Evolutionary conservation across 2,329 filamentous ascomycete genomes (phyloP).

Genomic region (Raffaelea ambrosiae): DNA sequence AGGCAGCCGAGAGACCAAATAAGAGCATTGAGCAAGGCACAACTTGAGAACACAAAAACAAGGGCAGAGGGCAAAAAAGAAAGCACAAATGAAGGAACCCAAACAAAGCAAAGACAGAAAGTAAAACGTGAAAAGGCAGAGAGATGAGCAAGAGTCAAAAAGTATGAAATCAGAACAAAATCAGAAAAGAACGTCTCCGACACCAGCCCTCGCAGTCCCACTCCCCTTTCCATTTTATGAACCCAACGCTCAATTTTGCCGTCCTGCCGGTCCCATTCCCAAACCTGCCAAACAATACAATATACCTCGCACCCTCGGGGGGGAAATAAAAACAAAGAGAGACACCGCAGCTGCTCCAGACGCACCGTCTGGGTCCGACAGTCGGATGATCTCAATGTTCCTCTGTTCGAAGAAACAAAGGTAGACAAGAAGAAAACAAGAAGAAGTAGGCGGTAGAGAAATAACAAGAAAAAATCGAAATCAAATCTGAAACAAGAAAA

Average conservation of each 20-base stretch:
- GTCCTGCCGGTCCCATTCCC: conserved; percentile 11
- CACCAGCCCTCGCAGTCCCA: conserved; percentile 13
- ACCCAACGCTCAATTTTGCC: conserved; percentile 8
- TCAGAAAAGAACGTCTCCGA: conserved; percentile 11
- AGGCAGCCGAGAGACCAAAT: no score
- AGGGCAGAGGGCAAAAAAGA: conserved; percentile 1
- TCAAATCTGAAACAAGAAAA: conserved; percentile 8
- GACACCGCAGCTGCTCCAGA: conserved; percentile 5
- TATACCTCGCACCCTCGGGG: conserved; percentile 6
- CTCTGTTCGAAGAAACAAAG: conserved; percentile 1
- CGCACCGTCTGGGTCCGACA: not conserved
- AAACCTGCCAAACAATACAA: conserved; percentile 10
- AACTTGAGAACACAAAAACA: not conserved
- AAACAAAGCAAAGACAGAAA: conserved; percentile 1
- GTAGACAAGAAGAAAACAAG: conserved; percentile 1
- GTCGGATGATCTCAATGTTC: conserved; percentile 6
- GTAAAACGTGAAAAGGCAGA: not conserved
- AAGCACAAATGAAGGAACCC: conserved; percentile 8
- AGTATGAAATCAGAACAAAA: conserved; percentile 10
- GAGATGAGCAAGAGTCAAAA: conserved; percentile 1
- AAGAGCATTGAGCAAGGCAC: not conserved
- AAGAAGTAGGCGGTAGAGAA: conserved; percentile 2
- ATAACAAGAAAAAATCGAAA: not conserved
- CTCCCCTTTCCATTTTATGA: conserved; percentile 11
- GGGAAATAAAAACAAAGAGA: conserved; percentile 3